phyloP scores from a whole-genome alignment of 306 rosid species.

The Lablab purpureus region DNA sequence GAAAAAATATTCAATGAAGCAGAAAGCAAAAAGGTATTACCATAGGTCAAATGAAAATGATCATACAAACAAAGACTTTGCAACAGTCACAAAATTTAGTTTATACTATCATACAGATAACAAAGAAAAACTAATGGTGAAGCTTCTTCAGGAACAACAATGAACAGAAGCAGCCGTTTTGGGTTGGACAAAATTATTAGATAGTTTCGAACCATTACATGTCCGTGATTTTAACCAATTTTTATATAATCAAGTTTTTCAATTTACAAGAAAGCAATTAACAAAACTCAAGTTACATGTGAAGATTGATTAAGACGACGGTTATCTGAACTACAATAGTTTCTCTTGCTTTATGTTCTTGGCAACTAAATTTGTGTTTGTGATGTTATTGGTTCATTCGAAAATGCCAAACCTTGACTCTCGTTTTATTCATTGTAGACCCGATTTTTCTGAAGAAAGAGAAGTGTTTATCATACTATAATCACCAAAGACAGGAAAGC shows the following conservation, averaged over 20 bases:
- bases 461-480: background rate
- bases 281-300: too few relatives aligned
- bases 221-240: too few relatives aligned
- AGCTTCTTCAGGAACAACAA: background rate
- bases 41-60: background rate
- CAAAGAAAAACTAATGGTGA: background rate
- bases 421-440: background rate
- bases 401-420: slow-evolving; percentile 23
- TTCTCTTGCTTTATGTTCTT: slow-evolving; percentile 1
- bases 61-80: background rate
- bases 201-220: too few relatives aligned
- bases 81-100: background rate
- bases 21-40: background rate
- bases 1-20: background rate
- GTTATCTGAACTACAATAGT: background rate
- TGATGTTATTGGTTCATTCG: too few relatives aligned
- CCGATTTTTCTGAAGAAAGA: slow-evolving; percentile 24
- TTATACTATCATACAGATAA: background rate
- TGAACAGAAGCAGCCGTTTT: background rate
- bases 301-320: too few relatives aligned
- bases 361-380: too few relatives aligned
- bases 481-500: background rate
- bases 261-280: too few relatives aligned
- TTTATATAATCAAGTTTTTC: too few relatives aligned
- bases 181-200: too few relatives aligned